phyloP scores from a whole-genome alignment of 2,329 filamentous ascomycete genomes.

The Penicillium sumatraense region DNA sequence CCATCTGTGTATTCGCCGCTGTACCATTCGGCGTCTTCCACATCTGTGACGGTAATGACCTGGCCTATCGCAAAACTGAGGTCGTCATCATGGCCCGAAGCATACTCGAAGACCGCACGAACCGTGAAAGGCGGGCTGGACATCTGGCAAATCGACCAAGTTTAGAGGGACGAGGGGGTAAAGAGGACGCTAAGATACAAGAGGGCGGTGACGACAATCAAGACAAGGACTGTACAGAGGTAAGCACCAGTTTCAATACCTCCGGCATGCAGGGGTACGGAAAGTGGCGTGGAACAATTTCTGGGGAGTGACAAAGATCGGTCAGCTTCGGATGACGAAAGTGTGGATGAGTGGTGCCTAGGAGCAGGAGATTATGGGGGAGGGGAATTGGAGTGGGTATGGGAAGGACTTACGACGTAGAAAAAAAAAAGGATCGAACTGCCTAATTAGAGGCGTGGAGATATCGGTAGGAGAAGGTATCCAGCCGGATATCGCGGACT shows the following conservation, averaged over 20 bases:
- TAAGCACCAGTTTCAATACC: constrained; percentile 25
- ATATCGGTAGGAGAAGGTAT: constrained; percentile 7
- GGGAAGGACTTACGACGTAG: constrained; percentile 18
- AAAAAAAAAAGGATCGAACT: constrained; percentile 5
- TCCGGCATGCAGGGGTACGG: constrained; percentile 25
- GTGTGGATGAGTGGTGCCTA: constrained; percentile 32
- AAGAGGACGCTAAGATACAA: constrained; percentile 19
- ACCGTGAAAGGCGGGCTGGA: constrained; percentile 80
- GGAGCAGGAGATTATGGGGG: constrained; percentile 20
- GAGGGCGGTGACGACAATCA: constrained; percentile 16
- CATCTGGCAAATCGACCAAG: constrained; percentile 59
- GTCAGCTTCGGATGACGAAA: constrained; percentile 36
- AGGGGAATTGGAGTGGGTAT: constrained; percentile 1
- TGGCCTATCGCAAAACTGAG: constrained; percentile 83
- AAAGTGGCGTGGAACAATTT: constrained; percentile 20
- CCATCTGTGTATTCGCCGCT: constrained; percentile 83
- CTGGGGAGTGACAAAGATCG: constrained; percentile 25
- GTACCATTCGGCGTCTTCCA: constrained; percentile 95
- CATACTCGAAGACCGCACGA: constrained; percentile 94
- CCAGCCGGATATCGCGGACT: constrained; percentile 11
- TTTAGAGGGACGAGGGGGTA: constrained; percentile 30
- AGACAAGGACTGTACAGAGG: constrained; percentile 23
- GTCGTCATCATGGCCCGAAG: constrained; percentile 91
- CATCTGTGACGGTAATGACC: constrained; percentile 89
- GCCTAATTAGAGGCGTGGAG: constrained; percentile 13